These are phyloP conservation scores for Plasmopara viticola DNA, from an alignment of 352 stramenopile genomes.

Conservation along the genomic window DNA sequence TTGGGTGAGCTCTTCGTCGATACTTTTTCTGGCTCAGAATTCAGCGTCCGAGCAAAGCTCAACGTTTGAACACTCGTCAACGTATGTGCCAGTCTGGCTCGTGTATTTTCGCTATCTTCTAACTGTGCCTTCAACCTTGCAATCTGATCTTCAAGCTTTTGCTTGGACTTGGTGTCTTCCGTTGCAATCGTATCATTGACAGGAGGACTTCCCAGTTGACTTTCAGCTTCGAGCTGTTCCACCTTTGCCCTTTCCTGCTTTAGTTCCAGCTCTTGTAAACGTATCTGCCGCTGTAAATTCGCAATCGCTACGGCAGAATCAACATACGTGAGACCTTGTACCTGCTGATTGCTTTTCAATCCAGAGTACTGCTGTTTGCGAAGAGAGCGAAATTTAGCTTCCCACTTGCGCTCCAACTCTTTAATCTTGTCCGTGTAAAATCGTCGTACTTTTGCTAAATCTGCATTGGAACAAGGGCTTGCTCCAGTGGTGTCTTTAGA, in stretches of 20 bases:
- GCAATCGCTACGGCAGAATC: slow-evolving; percentile 33
- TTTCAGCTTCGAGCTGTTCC: slow-evolving; percentile 18
- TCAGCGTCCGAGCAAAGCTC: slow-evolving; percentile 9
- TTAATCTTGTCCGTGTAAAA: slow-evolving; percentile 78
- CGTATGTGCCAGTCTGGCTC: slow-evolving; percentile 49
- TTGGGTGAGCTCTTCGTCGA: not conserved
- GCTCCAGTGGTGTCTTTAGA: slow-evolving; percentile 7
- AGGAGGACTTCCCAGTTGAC: slow-evolving; percentile 2
- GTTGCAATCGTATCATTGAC: not conserved
- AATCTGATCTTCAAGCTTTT: slow-evolving; percentile 22
- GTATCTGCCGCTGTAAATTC: slow-evolving; percentile 31
- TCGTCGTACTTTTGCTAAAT: slow-evolving; percentile 46
- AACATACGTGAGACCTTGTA: slow-evolving; percentile 24
- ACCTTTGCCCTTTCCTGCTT: slow-evolving; percentile 22
- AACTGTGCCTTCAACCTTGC: slow-evolving; percentile 46
- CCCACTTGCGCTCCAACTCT: slow-evolving; percentile 69
- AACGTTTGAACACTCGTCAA: slow-evolving; percentile 40
- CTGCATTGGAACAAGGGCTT: slow-evolving; percentile 16
- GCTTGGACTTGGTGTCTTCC: slow-evolving; percentile 9
- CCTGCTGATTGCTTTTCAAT: slow-evolving; percentile 12
- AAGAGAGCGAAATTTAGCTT: slow-evolving; percentile 53
- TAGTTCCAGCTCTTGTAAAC: slow-evolving; percentile 17
- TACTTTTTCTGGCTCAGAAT: slow-evolving; percentile 4
- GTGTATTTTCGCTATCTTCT: slow-evolving; percentile 60
- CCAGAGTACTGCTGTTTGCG: slow-evolving; percentile 40